Base-by-base conservation (phyloP, 805 yeast genomes). In the Saccharomycopsis sp. region DNA sequence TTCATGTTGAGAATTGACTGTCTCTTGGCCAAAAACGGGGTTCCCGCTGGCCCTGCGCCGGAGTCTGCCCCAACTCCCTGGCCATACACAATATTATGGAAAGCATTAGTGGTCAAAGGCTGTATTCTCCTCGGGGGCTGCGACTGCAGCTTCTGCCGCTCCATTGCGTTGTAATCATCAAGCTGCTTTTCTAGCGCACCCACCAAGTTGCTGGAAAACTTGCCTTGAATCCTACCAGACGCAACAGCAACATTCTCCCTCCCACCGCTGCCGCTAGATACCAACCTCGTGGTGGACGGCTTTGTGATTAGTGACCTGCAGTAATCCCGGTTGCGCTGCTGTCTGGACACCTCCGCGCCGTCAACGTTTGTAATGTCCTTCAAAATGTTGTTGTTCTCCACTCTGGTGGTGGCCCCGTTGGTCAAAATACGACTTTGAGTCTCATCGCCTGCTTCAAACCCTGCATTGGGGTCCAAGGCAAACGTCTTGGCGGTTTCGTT, bases 121-220 rank as follows among this genome's bases (percentile, higher is more conserved):
- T n/a, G n/a, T n/a, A n/a, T n/a, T n/a, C n/a, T n/a, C n/a, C n/a
- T n/a, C n/a, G n/a, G n/a, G n/a, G n/a, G n/a, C n/a, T n/a, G n/a
- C n/a, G n/a, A n/a, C n/a, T n/a, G n/a, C n/a, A n/a, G n/a, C n/a
- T n/a, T n/a, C n/a, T n/a, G n/a, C n/a, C n/a, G n/a, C n/a, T 25
- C 27, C 27, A 25, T 9, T n/a, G 8, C 37, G 13, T 22, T 22
- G 17, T 34, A 34, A 4, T 17, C 18, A 22, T 47, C 42, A 26
- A 59, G 39, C 27, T 63, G 67, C n/a, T 46, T 36, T 30, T 60
- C 60, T 15, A 65, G 41, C 35, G 59, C 53, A 16, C 45, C 41
- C 3, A 63, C 52, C 26, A 65, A 48, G 4, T 55, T 56, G 12
- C 51, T 46, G 0, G 69, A 64, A 42, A 64, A 64, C n/a, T n/a